These are phyloP conservation scores for Macrolepiota albuminosa DNA, from an alignment of 768 basidiomycete genomes.

Conservation along the genomic window DNA sequence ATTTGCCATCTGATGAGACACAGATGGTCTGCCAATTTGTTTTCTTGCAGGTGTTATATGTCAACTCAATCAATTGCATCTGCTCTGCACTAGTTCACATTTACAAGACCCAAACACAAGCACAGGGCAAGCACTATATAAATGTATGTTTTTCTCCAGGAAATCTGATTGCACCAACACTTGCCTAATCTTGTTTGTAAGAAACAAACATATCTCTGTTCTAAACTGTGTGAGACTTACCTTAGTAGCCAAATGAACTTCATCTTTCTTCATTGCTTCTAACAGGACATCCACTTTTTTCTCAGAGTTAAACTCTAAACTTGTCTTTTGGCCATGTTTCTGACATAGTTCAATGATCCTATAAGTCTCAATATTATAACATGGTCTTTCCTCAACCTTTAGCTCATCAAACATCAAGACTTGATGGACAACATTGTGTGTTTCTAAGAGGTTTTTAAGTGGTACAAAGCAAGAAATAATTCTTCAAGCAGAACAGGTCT, in stretches of 20 bases:
- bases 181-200: background rate
- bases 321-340: background rate
- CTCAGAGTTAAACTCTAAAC: background rate
- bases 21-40: too few relatives aligned
- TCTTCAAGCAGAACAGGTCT: too few relatives aligned
- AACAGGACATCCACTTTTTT: background rate
- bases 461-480: background rate
- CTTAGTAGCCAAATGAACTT: background rate
- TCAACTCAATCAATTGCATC: too few relatives aligned
- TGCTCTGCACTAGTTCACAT: slow-evolving; percentile 3
- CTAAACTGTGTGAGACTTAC: background rate
- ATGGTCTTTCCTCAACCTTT: slow-evolving; percentile 19
- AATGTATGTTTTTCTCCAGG: background rate
- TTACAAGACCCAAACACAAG: background rate
- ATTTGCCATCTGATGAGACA: too few relatives aligned
- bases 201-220: background rate
- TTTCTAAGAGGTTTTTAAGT: background rate
- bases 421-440: slow-evolving; percentile 9
- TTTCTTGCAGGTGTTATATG: too few relatives aligned
- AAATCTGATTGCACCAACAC: background rate
- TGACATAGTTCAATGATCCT: slow-evolving; percentile 16
- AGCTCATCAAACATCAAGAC: slow-evolving; percentile 28
- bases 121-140: background rate
- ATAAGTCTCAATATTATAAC: slow-evolving; percentile 22
- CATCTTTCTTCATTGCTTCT: background rate